A percentile compares a stretch with the other conserved stretches of the same genome.
Evolutionary conservation across 208 protist species (phyloP).

Genomic region (Trichomonas vaginalis): DNA sequence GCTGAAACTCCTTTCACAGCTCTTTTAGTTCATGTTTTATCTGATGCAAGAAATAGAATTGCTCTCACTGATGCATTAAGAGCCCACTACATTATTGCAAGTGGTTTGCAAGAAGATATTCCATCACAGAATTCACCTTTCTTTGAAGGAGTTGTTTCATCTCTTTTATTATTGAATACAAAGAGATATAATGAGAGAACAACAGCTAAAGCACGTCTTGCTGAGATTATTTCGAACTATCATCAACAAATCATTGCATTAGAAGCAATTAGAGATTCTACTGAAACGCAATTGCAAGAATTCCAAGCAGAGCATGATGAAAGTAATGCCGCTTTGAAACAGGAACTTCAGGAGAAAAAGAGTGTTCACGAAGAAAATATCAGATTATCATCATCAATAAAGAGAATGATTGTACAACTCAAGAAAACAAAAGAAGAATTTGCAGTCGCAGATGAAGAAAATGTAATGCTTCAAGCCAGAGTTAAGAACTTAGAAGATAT

Average conservation of each 20-base stretch:
- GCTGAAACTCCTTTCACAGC: background rate
- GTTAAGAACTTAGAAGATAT: background rate
- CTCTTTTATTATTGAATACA: background rate
- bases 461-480: background rate
- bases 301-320: background rate
- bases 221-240: background rate
- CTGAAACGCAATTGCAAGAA: background rate
- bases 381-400: background rate
- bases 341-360: background rate
- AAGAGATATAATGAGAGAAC: background rate
- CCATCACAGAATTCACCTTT: background rate
- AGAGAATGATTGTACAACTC: background rate
- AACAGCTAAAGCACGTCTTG: background rate
- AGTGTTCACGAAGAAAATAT: background rate
- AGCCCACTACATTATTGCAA: background rate
- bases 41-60: background rate
- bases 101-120: background rate
- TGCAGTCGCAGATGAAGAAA: background rate
- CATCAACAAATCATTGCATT: background rate
- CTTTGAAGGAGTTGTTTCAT: background rate
- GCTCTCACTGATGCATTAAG: background rate
- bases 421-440: background rate
- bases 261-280: background rate
- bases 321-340: background rate
- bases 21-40: background rate